These are phyloP conservation scores for Elaphomyces granulatus DNA, from an alignment of 495 filamentous ascomycete genomes.

Conservation along the genomic window DNA sequence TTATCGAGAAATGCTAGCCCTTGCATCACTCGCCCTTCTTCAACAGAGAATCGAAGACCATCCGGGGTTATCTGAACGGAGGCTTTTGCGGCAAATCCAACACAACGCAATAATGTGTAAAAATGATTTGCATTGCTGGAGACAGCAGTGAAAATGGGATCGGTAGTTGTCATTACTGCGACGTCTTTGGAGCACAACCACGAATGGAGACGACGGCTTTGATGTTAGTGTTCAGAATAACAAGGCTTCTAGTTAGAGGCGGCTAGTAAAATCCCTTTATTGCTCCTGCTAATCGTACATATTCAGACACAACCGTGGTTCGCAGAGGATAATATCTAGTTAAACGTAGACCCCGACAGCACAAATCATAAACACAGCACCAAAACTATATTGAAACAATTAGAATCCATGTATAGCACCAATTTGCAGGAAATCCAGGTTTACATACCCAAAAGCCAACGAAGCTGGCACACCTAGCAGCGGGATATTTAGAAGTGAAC, in stretches of 20 bases:
- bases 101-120: slow-evolving; percentile 77
- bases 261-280: slow-evolving; percentile 19
- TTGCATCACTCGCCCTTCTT: slow-evolving; percentile 76
- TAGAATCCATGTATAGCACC: slow-evolving; percentile 5
- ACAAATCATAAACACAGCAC: slow-evolving; percentile 95
- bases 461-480: slow-evolving; percentile 80
- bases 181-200: too few species aligned
- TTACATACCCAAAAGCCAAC: slow-evolving; percentile 69
- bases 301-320: slow-evolving; percentile 1
- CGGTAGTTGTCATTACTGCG: slow-evolving; percentile 10
- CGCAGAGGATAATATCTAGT: slow-evolving; percentile 13
- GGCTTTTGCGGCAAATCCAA: slow-evolving; percentile 65
- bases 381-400: slow-evolving; percentile 46
- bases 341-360: slow-evolving; percentile 98
- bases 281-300: slow-evolving; percentile 28
- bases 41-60: slow-evolving; percentile 72
- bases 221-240: too few species aligned
- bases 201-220: too few species aligned
- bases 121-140: slow-evolving; percentile 78
- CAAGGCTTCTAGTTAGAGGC: too few species aligned
- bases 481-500: slow-evolving; percentile 62
- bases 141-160: slow-evolving; percentile 63
- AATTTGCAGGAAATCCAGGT: neutral
- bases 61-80: slow-evolving; percentile 72
- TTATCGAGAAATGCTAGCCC: slow-evolving; percentile 75